Percentiles rank a stretch among this genome's conserved stretches.
Conservation (phyloP, 1,284 basidiomycete species). For the Trametes hirsuta region DNA sequence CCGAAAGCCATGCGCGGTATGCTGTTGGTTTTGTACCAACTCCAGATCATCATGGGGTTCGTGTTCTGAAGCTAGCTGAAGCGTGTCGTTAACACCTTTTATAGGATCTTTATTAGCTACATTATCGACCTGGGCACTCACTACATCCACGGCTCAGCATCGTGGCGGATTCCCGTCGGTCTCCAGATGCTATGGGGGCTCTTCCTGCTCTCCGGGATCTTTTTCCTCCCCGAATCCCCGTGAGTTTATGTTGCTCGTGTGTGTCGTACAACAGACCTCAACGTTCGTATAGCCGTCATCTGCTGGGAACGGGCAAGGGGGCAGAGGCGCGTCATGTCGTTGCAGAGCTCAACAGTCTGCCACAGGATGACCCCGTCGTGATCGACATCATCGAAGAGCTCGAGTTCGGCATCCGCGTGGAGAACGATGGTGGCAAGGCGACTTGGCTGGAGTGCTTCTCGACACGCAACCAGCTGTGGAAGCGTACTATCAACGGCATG, state of each 20-base stretch:
- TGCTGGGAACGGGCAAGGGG: conserved; percentile 55
- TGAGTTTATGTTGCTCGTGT: conserved; percentile 39
- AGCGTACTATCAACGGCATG: conserved; percentile 75
- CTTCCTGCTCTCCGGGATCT: conserved; percentile 67
- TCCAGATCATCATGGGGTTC: conserved; percentile 74
- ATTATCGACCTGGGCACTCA: conserved; percentile 76
- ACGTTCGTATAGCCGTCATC: conserved; percentile 52
- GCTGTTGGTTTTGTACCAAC: conserved; percentile 74
- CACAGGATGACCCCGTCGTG: conserved; percentile 64
- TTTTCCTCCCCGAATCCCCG: conserved; percentile 84
- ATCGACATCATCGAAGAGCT: conserved; percentile 71
- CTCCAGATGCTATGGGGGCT: conserved; percentile 71
- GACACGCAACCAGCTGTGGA: conserved; percentile 67
- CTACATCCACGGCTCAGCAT: conserved; percentile 56
- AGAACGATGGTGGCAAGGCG: conserved; percentile 79
- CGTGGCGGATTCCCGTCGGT: conserved; percentile 74
- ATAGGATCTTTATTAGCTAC: conserved; percentile 72
- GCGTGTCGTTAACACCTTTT: conserved; percentile 2
- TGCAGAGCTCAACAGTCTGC: conserved; percentile 66
- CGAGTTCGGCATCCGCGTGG: conserved; percentile 64
- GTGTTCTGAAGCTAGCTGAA: conserved; percentile 14
- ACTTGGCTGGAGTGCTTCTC: conserved; percentile 83
- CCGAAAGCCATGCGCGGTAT: conserved; percentile 78
- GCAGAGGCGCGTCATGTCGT: conserved; percentile 65
- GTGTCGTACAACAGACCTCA: background rate